phyloP scores from a whole-genome alignment of 2,329 filamentous ascomycete species.

The Neofusicoccum cordaticola region DNA sequence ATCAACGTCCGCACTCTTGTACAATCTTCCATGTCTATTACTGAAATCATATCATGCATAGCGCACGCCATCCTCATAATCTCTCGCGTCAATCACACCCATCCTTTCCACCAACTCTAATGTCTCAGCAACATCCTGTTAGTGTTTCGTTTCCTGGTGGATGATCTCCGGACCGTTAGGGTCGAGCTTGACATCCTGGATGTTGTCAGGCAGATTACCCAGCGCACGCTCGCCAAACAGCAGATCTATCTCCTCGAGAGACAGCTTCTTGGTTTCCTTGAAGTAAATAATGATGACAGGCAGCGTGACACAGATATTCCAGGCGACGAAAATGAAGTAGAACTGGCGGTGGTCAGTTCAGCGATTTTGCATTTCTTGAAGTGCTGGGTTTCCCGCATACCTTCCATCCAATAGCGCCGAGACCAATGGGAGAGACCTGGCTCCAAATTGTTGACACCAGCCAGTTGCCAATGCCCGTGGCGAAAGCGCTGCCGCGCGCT shows the following conservation, averaged over 20 bases:
- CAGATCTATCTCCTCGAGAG: conserved; percentile 58
- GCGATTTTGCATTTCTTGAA: neutral
- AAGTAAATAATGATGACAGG: conserved; percentile 53
- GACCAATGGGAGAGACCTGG: conserved; percentile 56
- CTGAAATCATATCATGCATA: neutral
- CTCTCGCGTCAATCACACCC: neutral
- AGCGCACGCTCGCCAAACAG: conserved; percentile 54
- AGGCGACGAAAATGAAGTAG: conserved; percentile 58
- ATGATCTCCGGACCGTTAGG: neutral
- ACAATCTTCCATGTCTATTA: neutral
- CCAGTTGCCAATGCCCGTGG: conserved; percentile 59
- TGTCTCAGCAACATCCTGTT: neutral
- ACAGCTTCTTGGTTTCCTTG: conserved; percentile 53
- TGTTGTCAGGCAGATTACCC: conserved; percentile 47
- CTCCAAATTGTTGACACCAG: conserved; percentile 58
- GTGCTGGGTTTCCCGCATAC: neutral
- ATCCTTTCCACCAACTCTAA: neutral
- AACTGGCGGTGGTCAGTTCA: conserved; percentile 30
- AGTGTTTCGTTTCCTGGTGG: neutral
- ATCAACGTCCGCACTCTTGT: neutral
- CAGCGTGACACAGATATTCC: conserved; percentile 45
- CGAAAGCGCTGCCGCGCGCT: conserved; percentile 56
- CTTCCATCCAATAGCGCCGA: conserved; percentile 49
- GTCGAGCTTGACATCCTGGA: conserved; percentile 27
- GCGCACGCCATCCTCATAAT: neutral